Conservation (phyloP, 768 basidiomycete genomes). For the Sutorius australiensis region DNA sequence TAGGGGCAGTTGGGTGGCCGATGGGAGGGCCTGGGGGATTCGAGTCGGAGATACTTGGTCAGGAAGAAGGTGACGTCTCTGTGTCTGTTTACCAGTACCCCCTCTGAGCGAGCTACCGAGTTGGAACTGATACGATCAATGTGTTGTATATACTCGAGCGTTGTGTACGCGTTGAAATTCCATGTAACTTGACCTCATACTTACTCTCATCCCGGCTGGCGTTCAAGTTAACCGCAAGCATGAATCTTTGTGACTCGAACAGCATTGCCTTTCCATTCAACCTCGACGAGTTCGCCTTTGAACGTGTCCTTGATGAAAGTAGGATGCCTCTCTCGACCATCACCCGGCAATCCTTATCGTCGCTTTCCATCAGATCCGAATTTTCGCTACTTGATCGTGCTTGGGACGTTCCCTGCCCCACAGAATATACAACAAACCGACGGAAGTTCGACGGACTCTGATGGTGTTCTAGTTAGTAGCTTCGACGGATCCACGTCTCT, state of each 20-base stretch:
- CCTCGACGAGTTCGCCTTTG: constrained; percentile 45
- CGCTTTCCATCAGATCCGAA: constrained; percentile 45
- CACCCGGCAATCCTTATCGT: background rate
- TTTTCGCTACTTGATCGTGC: constrained; percentile 57
- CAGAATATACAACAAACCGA: background rate
- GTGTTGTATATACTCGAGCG: too few relatives aligned
- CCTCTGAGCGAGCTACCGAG: too few relatives aligned
- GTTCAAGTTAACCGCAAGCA: background rate
- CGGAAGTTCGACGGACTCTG: background rate
- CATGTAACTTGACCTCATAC: too few relatives aligned
- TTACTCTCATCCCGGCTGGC: too few relatives aligned
- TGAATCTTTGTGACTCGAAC: background rate
- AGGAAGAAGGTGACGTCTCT: background rate
- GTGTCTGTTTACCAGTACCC: too few relatives aligned
- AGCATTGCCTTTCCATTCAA: constrained; percentile 6
- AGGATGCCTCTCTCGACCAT: background rate
- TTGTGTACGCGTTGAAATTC: background rate
- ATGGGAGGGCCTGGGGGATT: background rate
- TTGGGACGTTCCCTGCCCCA: constrained; percentile 55
- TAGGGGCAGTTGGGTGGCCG: too few relatives aligned
- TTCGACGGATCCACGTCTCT: constrained; percentile 8
- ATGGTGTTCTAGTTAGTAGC: background rate
- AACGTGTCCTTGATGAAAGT: constrained; percentile 55
- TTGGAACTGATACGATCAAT: too few relatives aligned
- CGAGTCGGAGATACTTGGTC: too few relatives aligned